phyloP scores from a whole-genome alignment of 345 rosid genomes.

The Salix exigua region DNA sequence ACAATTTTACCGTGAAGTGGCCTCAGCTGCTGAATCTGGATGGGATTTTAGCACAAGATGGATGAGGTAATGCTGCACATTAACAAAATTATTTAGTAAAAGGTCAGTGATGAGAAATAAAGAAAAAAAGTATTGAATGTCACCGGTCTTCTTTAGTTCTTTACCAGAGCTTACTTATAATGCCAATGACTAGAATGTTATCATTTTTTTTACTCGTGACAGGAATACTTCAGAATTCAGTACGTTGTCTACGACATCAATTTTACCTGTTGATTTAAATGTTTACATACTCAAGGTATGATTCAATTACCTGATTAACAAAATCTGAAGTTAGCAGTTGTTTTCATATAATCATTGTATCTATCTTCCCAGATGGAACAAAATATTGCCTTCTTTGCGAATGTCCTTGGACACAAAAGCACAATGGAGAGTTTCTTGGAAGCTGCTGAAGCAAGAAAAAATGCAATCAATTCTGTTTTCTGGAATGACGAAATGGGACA shows the following conservation, averaged over 20 bases:
- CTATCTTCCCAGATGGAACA: slow-evolving; percentile 72
- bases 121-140: no score
- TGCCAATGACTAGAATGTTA: not conserved
- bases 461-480: slow-evolving; percentile 54
- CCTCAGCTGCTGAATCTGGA: slow-evolving; percentile 90
- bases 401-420: slow-evolving; percentile 41
- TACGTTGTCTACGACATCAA: slow-evolving; percentile 62
- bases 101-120: not conserved
- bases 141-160: no score
- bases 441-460: slow-evolving; percentile 58
- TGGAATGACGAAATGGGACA: slow-evolving; percentile 75
- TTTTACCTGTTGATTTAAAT: slow-evolving; percentile 85
- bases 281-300: slow-evolving; percentile 63
- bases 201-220: slow-evolving; percentile 5
- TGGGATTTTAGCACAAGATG: slow-evolving; percentile 90
- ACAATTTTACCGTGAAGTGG: slow-evolving; percentile 61
- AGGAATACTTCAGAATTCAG: slow-evolving; percentile 62
- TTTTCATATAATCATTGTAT: not conserved
- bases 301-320: not conserved
- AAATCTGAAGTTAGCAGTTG: not conserved
- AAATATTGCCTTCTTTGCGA: slow-evolving; percentile 67
- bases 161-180: not conserved
- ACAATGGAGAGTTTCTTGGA: slow-evolving; percentile 40
- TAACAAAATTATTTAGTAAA: not conserved
- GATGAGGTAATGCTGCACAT: slow-evolving; percentile 60